Percentiles rank a stretch among this genome's conserved stretches.
Evolutionary conservation across 345 rosid genomes (phyloP).

Genomic region (Trapa bicornis): DNA sequence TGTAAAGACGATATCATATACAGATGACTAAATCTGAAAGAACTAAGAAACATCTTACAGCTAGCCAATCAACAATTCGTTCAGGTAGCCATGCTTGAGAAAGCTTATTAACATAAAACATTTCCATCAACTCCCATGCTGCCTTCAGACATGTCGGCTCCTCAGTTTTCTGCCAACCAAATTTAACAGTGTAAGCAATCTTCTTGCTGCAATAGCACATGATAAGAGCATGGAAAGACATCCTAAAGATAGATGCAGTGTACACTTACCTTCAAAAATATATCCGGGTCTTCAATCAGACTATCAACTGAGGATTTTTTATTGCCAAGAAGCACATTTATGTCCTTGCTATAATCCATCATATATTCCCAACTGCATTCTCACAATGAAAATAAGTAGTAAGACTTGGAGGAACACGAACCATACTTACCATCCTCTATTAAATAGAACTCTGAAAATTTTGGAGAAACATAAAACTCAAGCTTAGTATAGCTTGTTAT

Average conservation of each 20-base stretch:
- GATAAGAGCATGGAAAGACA: not conserved
- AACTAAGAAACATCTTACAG: conserved; percentile 43
- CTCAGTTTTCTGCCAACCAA: conserved; percentile 30
- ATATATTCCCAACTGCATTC: conserved; percentile 71
- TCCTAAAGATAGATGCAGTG: not conserved
- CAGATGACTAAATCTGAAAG: not conserved
- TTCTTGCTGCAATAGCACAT: not conserved
- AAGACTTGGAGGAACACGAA: not conserved
- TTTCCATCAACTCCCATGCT: conserved; percentile 95
- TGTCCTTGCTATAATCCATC: conserved; percentile 82
- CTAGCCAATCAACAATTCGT: conserved; percentile 78
- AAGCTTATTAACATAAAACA: conserved; percentile 63
- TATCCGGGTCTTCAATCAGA: conserved; percentile 49
- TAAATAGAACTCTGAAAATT: not conserved
- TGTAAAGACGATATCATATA: not conserved
- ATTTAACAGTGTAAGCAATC: not conserved
- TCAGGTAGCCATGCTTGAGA: conserved; percentile 79
- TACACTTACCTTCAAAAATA: conserved; percentile 40
- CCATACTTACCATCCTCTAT: not conserved
- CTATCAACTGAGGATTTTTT: conserved; percentile 21
- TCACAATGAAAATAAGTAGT: not conserved
- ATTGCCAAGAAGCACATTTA: conserved; percentile 48
- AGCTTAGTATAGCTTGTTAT: not conserved
- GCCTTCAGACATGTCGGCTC: conserved; percentile 66
- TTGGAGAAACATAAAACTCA: not conserved